Conservation (phyloP, 352 stramenopile genomes). For the Globisporangium lucens region DNA sequence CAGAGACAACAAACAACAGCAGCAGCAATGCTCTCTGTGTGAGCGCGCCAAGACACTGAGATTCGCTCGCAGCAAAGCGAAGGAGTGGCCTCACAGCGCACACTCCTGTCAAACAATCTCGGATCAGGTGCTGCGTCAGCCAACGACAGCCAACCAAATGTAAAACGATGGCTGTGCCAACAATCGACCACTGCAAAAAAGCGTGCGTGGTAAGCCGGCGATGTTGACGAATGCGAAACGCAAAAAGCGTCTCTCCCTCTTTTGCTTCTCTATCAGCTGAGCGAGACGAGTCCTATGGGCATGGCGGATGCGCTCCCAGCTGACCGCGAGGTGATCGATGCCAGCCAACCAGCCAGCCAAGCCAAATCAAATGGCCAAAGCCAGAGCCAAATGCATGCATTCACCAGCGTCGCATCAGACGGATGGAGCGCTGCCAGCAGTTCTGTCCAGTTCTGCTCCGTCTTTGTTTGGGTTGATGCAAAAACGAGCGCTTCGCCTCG, state of each 20-base stretch:
- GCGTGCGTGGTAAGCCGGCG: neutral
- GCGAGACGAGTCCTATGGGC: neutral
- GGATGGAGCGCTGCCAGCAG: constrained; percentile 10
- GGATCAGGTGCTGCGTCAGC: neutral
- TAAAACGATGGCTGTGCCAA: neutral
- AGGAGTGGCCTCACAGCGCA: neutral
- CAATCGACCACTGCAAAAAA: neutral
- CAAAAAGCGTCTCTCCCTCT: neutral
- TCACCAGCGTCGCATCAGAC: constrained; percentile 3
- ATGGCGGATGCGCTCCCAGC: neutral
- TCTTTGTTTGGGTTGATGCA: constrained; percentile 15
- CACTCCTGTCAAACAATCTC: neutral
- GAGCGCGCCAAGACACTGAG: neutral
- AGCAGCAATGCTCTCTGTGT: neutral
- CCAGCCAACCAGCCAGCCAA: neutral
- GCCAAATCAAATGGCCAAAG: neutral
- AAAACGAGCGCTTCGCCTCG: constrained; percentile 1
- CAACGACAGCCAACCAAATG: constrained; percentile 1
- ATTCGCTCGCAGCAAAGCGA: neutral
- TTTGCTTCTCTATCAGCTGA: neutral
- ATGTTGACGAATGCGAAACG: neutral
- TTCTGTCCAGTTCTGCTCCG: constrained; percentile 23
- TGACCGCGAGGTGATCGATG: neutral
- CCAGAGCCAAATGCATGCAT: neutral
- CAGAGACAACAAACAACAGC: neutral